Evolutionary conservation across 371 early-diverging fungal genomes (phyloP).

Genomic region (Encephalitozoon cuniculi): DNA sequence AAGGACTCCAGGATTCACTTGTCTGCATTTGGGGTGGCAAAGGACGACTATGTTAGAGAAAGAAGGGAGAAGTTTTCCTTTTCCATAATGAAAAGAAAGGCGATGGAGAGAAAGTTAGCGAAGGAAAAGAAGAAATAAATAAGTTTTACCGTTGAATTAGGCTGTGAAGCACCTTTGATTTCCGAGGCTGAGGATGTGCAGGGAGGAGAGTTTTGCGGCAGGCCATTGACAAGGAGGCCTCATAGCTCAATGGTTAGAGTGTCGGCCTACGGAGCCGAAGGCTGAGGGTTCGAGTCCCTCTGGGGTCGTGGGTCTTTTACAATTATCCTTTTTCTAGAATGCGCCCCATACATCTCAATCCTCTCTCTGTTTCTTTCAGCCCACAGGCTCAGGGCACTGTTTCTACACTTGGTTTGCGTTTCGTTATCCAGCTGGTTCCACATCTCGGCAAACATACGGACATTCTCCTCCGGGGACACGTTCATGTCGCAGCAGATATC

Average conservation of each 20-base stretch:
- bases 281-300: conserved; percentile 39
- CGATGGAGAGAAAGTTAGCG: not conserved
- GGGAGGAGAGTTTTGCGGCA: not conserved
- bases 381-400: not conserved
- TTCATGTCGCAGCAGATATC: not conserved
- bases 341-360: no score
- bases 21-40: conserved; percentile 42
- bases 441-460: not conserved
- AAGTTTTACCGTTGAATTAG: not conserved
- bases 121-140: conserved; percentile 8
- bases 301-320: not conserved
- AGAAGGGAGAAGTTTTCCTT: conserved; percentile 27
- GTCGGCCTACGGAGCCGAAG: conserved; percentile 41
- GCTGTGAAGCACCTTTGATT: not conserved
- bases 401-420: not conserved
- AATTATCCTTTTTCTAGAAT: not conserved
- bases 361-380: not conserved
- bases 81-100: not conserved
- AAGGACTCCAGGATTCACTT: conserved; percentile 30
- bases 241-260: conserved; percentile 39
- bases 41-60: conserved; percentile 48
- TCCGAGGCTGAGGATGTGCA: not conserved
- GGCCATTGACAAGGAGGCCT: no score
- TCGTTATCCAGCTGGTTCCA: not conserved
- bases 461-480: not conserved